These are phyloP conservation scores for Citrus unshiu DNA, from an alignment of 345 rosid species.

Conservation along the genomic window DNA sequence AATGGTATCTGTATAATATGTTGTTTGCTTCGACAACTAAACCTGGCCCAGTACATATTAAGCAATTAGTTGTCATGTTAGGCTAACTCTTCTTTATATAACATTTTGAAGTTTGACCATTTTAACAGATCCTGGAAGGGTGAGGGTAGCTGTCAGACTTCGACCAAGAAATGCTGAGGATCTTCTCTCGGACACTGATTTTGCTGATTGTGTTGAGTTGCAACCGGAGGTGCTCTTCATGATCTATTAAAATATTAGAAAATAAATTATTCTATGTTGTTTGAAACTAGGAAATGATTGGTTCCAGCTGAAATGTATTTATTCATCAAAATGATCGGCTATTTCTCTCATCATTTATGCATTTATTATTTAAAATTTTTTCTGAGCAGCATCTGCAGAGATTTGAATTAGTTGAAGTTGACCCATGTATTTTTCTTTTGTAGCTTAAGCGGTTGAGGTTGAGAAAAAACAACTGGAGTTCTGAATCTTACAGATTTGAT, in stretches of 20 bases:
- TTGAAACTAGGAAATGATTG: not conserved
- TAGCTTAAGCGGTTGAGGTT: constrained; percentile 81
- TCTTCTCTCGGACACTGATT: constrained; percentile 74
- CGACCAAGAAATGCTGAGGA: constrained; percentile 76
- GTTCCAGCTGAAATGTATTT: not conserved
- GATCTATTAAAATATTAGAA: not conserved
- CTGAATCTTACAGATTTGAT: constrained; percentile 83
- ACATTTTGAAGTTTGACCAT: not conserved
- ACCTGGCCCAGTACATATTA: not conserved
- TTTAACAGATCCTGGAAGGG: constrained; percentile 69
- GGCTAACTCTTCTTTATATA: not conserved
- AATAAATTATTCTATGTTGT: no score
- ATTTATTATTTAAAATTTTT: not conserved
- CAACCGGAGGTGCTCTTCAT: constrained; percentile 67
- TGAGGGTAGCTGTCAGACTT: constrained; percentile 83
- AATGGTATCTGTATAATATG: not conserved
- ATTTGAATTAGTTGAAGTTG: not conserved
- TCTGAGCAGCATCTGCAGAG: not conserved
- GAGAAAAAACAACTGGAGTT: constrained; percentile 85
- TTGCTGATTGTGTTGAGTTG: constrained; percentile 77
- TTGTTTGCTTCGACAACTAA: not conserved
- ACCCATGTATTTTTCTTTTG: constrained; percentile 6
- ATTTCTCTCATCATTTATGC: not conserved
- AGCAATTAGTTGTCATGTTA: not conserved
- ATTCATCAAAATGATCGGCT: no score